These are phyloP conservation scores for Coniophora puteana DNA, from an alignment of 1,284 basidiomycete species.

Conservation along the genomic window DNA sequence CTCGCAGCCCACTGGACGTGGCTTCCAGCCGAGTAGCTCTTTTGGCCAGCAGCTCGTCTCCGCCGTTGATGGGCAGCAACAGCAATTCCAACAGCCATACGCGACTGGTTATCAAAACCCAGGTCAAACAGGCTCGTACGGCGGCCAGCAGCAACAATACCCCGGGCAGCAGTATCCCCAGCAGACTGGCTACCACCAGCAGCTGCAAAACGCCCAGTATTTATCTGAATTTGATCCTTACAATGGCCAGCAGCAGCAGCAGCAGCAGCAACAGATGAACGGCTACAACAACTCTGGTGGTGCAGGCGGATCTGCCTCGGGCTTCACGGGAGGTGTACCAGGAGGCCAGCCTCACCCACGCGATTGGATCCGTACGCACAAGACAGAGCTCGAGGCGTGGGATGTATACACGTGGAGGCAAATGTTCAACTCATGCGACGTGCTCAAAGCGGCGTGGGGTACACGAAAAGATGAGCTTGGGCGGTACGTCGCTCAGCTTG, in stretches of 20 bases:
- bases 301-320: background rate
- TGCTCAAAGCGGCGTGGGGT: constrained; percentile 51
- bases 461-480: constrained; percentile 43
- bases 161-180: constrained; percentile 5
- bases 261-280: constrained; percentile 1
- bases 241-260: constrained; percentile 5
- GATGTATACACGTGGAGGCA: constrained; percentile 57
- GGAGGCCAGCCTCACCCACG: constrained; percentile 47
- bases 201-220: constrained; percentile 37
- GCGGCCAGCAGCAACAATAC: constrained; percentile 16
- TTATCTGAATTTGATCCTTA: constrained; percentile 57
- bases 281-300: constrained; percentile 13
- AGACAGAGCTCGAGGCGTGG: constrained; percentile 54
- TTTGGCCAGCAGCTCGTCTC: constrained; percentile 24
- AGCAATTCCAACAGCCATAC: constrained; percentile 21
- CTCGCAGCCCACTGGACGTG: constrained; percentile 18
- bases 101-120: constrained; percentile 11
- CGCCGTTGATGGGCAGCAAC: constrained; percentile 8
- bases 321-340: constrained; percentile 10
- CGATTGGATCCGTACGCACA: constrained; percentile 52
- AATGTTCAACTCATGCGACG: constrained; percentile 45
- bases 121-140: no score
- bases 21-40: constrained; percentile 24
- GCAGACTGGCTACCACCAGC: constrained; percentile 13
- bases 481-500: constrained; percentile 36